Evolutionary conservation across 352 stramenopile genomes (phyloP).

Genomic region (Globisporangium cylindrosporum): DNA sequence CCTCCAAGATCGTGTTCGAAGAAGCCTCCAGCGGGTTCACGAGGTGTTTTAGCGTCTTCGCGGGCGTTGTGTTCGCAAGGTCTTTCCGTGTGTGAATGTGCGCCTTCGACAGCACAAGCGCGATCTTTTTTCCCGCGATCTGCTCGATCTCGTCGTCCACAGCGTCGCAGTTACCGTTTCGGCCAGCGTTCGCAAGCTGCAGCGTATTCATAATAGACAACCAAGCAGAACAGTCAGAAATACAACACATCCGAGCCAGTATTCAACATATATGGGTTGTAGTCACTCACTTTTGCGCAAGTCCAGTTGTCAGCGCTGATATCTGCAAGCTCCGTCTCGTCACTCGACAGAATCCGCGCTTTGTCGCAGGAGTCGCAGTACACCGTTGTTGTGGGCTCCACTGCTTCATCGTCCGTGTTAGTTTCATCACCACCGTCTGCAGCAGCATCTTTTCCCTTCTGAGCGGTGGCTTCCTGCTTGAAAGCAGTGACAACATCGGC

Average conservation of each 20-base stretch:
- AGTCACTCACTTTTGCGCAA: constrained; percentile 29
- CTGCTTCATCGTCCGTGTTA: constrained; percentile 41
- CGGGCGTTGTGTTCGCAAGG: constrained; percentile 47
- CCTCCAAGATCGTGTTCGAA: constrained; percentile 34
- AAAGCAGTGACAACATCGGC: constrained; percentile 46
- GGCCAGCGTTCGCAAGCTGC: constrained; percentile 30
- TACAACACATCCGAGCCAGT: neutral
- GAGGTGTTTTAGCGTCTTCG: constrained; percentile 27
- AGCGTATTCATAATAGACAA: neutral
- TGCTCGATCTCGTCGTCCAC: constrained; percentile 76
- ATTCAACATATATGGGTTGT: neutral
- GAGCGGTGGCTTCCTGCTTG: neutral
- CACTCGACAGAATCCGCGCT: constrained; percentile 57
- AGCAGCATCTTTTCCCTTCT: neutral
- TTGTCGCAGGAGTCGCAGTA: constrained; percentile 85
- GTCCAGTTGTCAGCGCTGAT: constrained; percentile 45
- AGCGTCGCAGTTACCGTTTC: constrained; percentile 38
- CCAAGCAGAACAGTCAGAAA: neutral
- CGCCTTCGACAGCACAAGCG: constrained; percentile 37
- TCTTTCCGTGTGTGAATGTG: constrained; percentile 51
- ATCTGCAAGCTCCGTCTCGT: constrained; percentile 36
- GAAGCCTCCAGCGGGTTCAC: constrained; percentile 37
- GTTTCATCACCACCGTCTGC: constrained; percentile 24
- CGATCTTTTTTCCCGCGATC: constrained; percentile 50
- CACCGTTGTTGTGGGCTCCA: constrained; percentile 66